Evolutionary conservation across 192 early-diverging fungal genomes (phyloP).

Genomic region (Anaeromyces robustus): DNA sequence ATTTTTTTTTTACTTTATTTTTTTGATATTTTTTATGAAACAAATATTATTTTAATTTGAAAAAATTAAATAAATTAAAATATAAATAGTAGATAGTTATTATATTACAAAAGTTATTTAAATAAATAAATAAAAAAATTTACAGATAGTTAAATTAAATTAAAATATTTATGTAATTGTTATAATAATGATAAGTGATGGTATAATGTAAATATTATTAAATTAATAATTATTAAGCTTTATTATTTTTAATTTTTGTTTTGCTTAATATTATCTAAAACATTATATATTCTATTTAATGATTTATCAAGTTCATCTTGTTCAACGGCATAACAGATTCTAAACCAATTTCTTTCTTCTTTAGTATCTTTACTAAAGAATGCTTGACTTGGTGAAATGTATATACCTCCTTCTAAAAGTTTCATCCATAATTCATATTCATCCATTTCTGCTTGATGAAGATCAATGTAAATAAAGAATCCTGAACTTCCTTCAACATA

Average conservation of each 20-base stretch:
- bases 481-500: constrained; percentile 47
- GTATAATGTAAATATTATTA: too few species aligned
- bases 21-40: too few species aligned
- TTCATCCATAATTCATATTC: not conserved
- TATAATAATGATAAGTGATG: too few species aligned
- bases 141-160: too few species aligned
- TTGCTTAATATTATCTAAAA: not conserved
- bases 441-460: constrained; percentile 4
- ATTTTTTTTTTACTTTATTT: too few species aligned
- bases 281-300: not conserved
- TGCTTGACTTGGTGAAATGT: not conserved
- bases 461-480: constrained; percentile 56
- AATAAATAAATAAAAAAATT: too few species aligned
- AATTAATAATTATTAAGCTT: too few species aligned
- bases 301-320: not conserved
- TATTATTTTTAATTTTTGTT: not conserved
- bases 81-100: too few species aligned
- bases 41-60: too few species aligned
- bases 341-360: not conserved
- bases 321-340: not conserved
- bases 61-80: too few species aligned
- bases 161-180: too few species aligned
- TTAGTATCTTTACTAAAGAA: not conserved
- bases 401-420: not conserved
- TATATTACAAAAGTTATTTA: too few species aligned